Conservation (phyloP, 108 stramenopile species). For the Seminavis robusta region DNA sequence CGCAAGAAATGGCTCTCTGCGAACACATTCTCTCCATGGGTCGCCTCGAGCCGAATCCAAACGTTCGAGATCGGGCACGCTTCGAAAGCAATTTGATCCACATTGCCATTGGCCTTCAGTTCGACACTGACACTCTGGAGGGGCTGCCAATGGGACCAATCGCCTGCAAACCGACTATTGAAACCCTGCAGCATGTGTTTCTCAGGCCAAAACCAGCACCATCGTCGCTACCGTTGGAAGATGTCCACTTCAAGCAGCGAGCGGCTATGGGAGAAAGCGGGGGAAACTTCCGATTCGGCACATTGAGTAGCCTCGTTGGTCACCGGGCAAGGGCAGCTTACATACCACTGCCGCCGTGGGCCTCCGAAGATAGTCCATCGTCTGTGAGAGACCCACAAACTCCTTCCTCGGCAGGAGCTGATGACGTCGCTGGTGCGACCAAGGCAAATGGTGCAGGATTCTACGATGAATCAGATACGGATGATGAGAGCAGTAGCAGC, state of each 20-base stretch:
- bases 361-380: constrained; percentile 65
- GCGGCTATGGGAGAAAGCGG: constrained; percentile 18
- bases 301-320: constrained; percentile 75
- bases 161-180: constrained; percentile 26
- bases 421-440: constrained; percentile 8
- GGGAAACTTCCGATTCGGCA: constrained; percentile 75
- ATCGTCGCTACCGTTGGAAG: constrained; percentile 66
- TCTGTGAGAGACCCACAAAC: constrained; percentile 74
- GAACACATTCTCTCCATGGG: constrained; percentile 94
- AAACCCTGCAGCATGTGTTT: constrained; percentile 47
- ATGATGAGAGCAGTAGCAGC: constrained; percentile 20
- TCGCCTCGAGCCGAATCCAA: constrained; percentile 84
- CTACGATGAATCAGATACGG: constrained; percentile 13
- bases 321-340: constrained; percentile 71
- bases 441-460: constrained; percentile 22
- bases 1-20: constrained; percentile 48
- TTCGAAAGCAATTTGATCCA: constrained; percentile 83
- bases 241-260: constrained; percentile 24
- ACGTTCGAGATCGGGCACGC: constrained; percentile 95
- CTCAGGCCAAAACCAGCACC: constrained; percentile 49
- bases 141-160: constrained; percentile 18
- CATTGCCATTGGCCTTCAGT: constrained; percentile 41
- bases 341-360: constrained; percentile 83
- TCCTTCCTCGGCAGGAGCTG: no score
- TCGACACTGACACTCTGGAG: constrained; percentile 54